phyloP scores from a whole-genome alignment of 192 early-diverging fungal species.

The Spizellomyces punctatus region DNA sequence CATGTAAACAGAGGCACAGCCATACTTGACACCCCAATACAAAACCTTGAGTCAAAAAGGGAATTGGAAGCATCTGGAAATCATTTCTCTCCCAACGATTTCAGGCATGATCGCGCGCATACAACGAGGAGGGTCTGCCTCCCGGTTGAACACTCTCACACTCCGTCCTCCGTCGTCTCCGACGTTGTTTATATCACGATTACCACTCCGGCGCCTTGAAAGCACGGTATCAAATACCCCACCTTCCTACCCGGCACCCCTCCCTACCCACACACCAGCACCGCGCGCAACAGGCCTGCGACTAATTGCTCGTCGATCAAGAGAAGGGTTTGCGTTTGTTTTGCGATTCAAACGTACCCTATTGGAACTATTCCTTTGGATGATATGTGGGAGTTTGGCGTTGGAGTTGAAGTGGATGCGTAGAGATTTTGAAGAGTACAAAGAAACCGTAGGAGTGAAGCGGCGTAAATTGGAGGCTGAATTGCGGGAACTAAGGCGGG shows the following conservation, averaged over 20 bases:
- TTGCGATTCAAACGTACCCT: slow-evolving; percentile 14
- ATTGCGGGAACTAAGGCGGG: slow-evolving; percentile 14
- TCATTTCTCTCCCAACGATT: too few relatives aligned
- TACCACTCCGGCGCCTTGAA: too few relatives aligned
- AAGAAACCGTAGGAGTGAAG: slow-evolving; percentile 24
- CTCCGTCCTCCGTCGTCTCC: too few relatives aligned
- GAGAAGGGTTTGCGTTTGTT: slow-evolving; percentile 11
- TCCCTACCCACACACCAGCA: slow-evolving; percentile 21
- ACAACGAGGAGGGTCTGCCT: too few relatives aligned
- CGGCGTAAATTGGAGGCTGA: slow-evolving; percentile 25
- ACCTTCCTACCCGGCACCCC: slow-evolving; percentile 16
- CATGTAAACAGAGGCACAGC: too few relatives aligned
- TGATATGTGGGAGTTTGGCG: slow-evolving; percentile 28
- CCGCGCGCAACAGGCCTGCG: slow-evolving; percentile 10
- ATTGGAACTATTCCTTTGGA: slow-evolving; percentile 31
- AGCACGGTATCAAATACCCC: neutral
- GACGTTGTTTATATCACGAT: too few relatives aligned
- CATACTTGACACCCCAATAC: too few relatives aligned
- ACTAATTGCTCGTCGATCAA: slow-evolving; percentile 8
- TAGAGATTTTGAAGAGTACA: slow-evolving; percentile 29
- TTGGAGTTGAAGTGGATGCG: slow-evolving; percentile 28
- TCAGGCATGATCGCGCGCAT: too few relatives aligned
- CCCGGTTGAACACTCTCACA: too few relatives aligned
- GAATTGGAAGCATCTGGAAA: too few relatives aligned
- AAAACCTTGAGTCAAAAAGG: too few relatives aligned